Conservation (phyloP, 495 filamentous ascomycete genomes). For the Aspergillus nanangensis region DNA sequence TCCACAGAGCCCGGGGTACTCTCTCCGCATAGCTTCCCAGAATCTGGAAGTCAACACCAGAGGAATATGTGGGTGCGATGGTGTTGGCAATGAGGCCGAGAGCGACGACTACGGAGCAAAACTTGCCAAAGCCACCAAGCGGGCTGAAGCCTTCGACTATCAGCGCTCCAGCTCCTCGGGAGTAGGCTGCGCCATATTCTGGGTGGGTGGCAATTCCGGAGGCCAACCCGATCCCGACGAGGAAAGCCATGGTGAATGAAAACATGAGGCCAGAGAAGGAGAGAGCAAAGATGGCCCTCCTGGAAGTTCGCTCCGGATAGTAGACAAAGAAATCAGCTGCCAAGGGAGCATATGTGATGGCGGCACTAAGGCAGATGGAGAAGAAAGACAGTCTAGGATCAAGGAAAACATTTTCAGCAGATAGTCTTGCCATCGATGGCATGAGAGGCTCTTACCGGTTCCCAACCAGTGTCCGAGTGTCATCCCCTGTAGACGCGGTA, state of each 20-base stretch:
- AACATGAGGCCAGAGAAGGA: constrained; percentile 44
- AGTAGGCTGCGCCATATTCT: constrained; percentile 53
- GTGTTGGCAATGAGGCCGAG: constrained; percentile 70
- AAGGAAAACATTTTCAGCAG: background rate
- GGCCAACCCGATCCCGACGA: constrained; percentile 65
- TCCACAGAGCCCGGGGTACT: constrained; percentile 62
- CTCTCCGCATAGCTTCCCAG: constrained; percentile 52
- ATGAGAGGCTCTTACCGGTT: constrained; percentile 35
- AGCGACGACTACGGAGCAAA: constrained; percentile 67
- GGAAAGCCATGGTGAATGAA: constrained; percentile 57
- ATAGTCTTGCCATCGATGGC: background rate
- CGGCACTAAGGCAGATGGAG: constrained; percentile 58
- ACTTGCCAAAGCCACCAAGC: constrained; percentile 64
- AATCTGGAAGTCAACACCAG: constrained; percentile 65
- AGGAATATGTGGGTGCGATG: constrained; percentile 64
- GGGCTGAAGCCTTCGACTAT: constrained; percentile 62
- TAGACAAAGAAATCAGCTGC: constrained; percentile 65
- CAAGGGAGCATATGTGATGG: constrained; percentile 58
- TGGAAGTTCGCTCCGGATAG: constrained; percentile 51
- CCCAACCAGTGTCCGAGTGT: constrained; percentile 48
- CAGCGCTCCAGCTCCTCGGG: constrained; percentile 44
- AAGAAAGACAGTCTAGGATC: constrained; percentile 56
- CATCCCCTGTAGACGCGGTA: constrained; percentile 43
- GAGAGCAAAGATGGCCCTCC: constrained; percentile 27
- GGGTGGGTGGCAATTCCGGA: constrained; percentile 52